These are phyloP conservation scores for Phytomonas sp. DNA, from an alignment of 208 protist species.

Conservation along the genomic window DNA sequence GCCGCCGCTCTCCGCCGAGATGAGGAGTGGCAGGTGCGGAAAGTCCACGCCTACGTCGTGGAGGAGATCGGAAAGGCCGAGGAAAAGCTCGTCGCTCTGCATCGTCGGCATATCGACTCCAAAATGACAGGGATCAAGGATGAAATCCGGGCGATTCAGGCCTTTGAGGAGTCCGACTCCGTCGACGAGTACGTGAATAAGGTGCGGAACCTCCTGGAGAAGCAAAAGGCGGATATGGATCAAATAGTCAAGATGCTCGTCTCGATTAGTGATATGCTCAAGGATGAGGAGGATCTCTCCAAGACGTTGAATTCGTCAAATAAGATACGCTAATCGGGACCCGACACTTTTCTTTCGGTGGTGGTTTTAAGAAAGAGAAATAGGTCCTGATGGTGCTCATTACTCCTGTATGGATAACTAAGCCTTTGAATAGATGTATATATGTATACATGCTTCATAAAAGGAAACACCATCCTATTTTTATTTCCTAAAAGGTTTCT, in stretches of 20 bases:
- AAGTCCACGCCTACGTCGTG: constrained; percentile 87
- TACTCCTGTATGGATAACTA: not conserved
- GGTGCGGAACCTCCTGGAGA: constrained; percentile 49
- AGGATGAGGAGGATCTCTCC: constrained; percentile 85
- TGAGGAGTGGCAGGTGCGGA: constrained; percentile 80
- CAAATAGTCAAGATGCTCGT: constrained; percentile 67
- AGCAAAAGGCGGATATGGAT: constrained; percentile 72
- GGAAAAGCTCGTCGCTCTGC: constrained; percentile 88
- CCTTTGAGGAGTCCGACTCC: constrained; percentile 86
- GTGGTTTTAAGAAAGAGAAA: not conserved
- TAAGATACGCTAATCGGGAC: constrained; percentile 16
- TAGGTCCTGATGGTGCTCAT: not conserved
- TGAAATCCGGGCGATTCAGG: constrained; percentile 86
- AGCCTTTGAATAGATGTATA: not conserved
- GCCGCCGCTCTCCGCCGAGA: constrained; percentile 17
- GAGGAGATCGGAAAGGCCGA: constrained; percentile 91
- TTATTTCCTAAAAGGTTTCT: not conserved
- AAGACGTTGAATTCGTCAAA: constrained; percentile 61
- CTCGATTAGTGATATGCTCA: constrained; percentile 70
- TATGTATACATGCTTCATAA: not conserved
- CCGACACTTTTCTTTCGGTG: not conserved
- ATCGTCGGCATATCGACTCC: constrained; percentile 90
- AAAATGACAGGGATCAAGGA: constrained; percentile 93
- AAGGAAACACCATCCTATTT: constrained; percentile 8
- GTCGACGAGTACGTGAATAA: constrained; percentile 87